Evolutionary conservation across 1,284 basidiomycete species (phyloP), one percentile per base, ranked within the genome.

Genomic region (Marasmius fiardii): DNA sequence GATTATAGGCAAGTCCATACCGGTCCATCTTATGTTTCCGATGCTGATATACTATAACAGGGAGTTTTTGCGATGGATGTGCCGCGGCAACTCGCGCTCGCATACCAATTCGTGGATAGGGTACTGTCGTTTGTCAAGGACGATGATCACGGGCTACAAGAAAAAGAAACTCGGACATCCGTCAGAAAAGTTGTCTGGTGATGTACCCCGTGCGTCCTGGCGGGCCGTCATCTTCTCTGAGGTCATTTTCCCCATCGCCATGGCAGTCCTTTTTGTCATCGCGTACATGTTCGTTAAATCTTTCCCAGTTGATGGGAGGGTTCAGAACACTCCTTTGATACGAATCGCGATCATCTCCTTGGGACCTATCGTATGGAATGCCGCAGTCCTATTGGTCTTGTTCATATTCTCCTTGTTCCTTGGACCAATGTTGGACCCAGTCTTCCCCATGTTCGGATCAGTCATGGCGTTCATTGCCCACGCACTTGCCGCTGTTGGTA

Each of bases 91-190:
- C 74, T 96, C 94, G 51, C 82, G 93, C 21, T 92, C 93, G n/a
- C 95, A 97, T 73, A 91, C 85, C 67, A 98, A 96, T 73, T 96
- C 94, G 4, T 98, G 95, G 95, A 95, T 97, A 61, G 95, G 95
- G 0, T 98, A 97, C 74, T 98, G 95, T 71, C 90, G 95, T 57
- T 77, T 98, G 55, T 93, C 93, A 33, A 83, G 95, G 58, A 98
- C 95, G 10, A 90, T 93, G 82, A 95, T 98, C 68, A 98, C 95
- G 44, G 95, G 95, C 35, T 97, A 94, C 85, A 98, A 97, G 83
- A 93, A 92, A 78, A 96, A 98, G 82, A 86, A 86, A 64, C 82
- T 98, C 1, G 95, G 95, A 12, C 88, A 93, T 64, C 95, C 95
- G 5, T 96, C 94, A 0, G 95, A 97, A 73, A 96, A 96, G 72